phyloP scores from a whole-genome alignment of 345 rosid species.

The Geranium brycei region DNA sequence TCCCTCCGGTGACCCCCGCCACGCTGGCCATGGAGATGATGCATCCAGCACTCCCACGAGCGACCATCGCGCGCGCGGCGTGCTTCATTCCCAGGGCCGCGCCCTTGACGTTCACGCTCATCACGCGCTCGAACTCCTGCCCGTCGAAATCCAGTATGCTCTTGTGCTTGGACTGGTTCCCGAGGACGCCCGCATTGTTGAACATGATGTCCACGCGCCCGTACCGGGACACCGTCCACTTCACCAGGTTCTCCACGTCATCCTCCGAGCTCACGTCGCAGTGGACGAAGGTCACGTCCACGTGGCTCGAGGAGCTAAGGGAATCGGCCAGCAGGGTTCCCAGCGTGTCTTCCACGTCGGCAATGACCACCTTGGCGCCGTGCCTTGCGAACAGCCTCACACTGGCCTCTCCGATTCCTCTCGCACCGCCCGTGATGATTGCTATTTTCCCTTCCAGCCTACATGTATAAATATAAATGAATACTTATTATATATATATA shows the following conservation, averaged over 20 bases:
- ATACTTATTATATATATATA: too few species aligned
- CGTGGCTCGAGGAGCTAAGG: too few species aligned
- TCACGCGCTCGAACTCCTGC: conserved; percentile 11
- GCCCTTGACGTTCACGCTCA: conserved; percentile 12
- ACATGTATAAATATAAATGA: background rate
- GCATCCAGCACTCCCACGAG: conserved; percentile 10
- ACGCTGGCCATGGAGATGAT: conserved; percentile 48
- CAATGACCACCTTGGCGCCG: conserved; percentile 71
- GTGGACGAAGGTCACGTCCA: conserved; percentile 19
- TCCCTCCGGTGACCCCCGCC: conserved; percentile 37
- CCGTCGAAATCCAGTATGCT: conserved; percentile 11
- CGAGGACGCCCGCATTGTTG: conserved; percentile 16
- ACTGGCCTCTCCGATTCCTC: conserved; percentile 75
- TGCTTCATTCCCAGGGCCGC: conserved; percentile 54
- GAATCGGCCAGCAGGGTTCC: conserved; percentile 31
- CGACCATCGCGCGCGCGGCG: conserved; percentile 63
- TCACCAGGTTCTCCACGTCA: conserved; percentile 22
- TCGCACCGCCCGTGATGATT: conserved; percentile 68
- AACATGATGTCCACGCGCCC: conserved; percentile 14
- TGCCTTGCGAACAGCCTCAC: conserved; percentile 48
- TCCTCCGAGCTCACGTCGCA: conserved; percentile 29
- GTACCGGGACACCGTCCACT: conserved; percentile 7
- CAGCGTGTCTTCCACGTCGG: conserved; percentile 44
- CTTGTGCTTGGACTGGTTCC: conserved; percentile 13
- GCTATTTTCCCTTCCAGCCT: conserved; percentile 81